Evolutionary conservation across 2,329 filamentous ascomycete species (phyloP), one percentile per base, ranked within the genome.

Genomic region (Chalaropsis ovoidea): DNA sequence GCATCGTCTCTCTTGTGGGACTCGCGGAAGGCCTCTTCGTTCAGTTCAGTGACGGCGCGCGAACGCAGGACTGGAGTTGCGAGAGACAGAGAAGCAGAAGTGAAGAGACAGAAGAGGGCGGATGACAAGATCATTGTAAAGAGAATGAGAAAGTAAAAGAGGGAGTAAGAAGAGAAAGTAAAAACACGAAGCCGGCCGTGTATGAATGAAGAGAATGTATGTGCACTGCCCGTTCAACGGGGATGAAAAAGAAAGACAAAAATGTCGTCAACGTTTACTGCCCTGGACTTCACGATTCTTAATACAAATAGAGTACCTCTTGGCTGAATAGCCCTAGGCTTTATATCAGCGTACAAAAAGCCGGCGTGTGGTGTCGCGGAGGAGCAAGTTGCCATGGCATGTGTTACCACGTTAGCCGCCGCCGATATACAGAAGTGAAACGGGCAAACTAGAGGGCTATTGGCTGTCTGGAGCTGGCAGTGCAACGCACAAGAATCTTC

Each of bases 1-100:
- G 74, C 74, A 64, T 73, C 70, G 69, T 80, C 78, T 3, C 77
- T 74, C 68, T 75, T 74, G 7, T 80, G 78, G 2, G 78, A 77
- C 69, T 80, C 76, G 3, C 75, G 76, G 39, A 75, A 76, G 6
- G 78, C 76, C 11, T 71, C 76, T 43, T 76, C 71, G 68, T 81
- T 72, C 31, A 81, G 76, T 1, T 74, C 70, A 8, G 73, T 71
- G 3, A 80, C 78, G 6, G 73, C 73, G 41, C 77, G 73, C 1
- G 71, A 72, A 6, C 71, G 69, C 0, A 70, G 65, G 1, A 73
- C 66, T 3, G 74, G 71, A 45, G 65, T 70, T 35, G 73, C 73
- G 7, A 69, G 68, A 5, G 69, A 70, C 22, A 75, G 61, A 2
- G 67, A 64, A 3, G 71, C n/a, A 43, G 52, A 31, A 58, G 47